These are phyloP conservation scores for Amanita muscaria DNA, from an alignment of 768 basidiomycete genomes.

Conservation along the genomic window DNA sequence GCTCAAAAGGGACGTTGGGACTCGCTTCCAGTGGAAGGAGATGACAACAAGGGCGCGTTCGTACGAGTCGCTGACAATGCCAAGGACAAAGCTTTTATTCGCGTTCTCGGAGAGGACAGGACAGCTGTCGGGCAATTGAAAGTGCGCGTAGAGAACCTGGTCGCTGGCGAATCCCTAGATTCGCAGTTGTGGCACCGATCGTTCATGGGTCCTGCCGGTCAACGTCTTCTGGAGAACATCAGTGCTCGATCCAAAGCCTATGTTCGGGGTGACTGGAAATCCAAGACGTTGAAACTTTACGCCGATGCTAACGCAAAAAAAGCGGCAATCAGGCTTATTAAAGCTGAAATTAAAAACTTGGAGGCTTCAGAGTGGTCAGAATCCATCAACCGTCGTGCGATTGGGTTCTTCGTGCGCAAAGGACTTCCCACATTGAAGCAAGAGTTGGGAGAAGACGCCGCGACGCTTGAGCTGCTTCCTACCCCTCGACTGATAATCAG, in stretches of 20 bases:
- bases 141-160: conserved; percentile 50
- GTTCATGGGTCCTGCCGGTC: conserved; percentile 22
- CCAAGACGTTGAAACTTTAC: conserved; percentile 36
- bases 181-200: conserved; percentile 42
- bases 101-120: conserved; percentile 41
- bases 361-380: conserved; percentile 34
- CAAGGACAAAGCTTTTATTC: conserved; percentile 26
- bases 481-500: conserved; percentile 36
- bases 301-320: conserved; percentile 32
- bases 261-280: conserved; percentile 39
- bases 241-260: conserved; percentile 29
- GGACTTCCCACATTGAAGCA: conserved; percentile 45
- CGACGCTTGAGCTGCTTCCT: conserved; percentile 33
- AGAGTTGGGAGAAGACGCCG: conserved; percentile 44
- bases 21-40: conserved; percentile 24
- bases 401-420: conserved; percentile 43
- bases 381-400: conserved; percentile 27
- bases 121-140: conserved; percentile 48
- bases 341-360: conserved; percentile 38
- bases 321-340: conserved; percentile 35
- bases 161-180: conserved; percentile 39
- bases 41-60: conserved; percentile 27
- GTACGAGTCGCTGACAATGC: conserved; percentile 20
- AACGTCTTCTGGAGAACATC: conserved; percentile 28
- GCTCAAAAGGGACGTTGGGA: conserved; percentile 46